These are phyloP conservation scores for Austroboletus novae-zelandiae DNA, from an alignment of 1,284 basidiomycete genomes.

Conservation along the genomic window DNA sequence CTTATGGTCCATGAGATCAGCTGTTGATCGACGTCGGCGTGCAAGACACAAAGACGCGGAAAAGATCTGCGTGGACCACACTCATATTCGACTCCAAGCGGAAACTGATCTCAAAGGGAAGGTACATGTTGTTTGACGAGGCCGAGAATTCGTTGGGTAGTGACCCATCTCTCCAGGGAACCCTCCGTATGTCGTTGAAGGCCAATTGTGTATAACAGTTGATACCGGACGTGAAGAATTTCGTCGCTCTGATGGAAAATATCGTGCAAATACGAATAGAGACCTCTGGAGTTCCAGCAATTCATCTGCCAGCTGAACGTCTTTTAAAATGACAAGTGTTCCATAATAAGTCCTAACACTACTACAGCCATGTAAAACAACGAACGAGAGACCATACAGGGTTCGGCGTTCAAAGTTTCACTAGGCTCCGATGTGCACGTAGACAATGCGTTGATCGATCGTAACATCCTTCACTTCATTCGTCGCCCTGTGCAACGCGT, in stretches of 20 bases:
- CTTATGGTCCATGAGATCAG: conserved; percentile 25
- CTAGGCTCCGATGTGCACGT: no score
- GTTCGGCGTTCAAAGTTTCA: no score
- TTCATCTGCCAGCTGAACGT: background rate
- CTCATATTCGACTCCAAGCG: conserved; percentile 15
- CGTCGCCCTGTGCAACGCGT: no score
- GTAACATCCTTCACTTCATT: no score
- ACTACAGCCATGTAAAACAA: no score
- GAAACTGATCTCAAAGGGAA: conserved; percentile 12
- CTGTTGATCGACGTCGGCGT: conserved; percentile 17
- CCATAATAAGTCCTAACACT: no score
- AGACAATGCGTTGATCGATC: no score
- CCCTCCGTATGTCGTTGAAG: conserved; percentile 38
- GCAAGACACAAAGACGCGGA: conserved; percentile 35
- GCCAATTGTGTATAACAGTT: conserved; percentile 50
- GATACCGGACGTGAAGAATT: conserved; percentile 32
- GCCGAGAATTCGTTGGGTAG: conserved; percentile 41
- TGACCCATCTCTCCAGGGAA: conserved; percentile 46
- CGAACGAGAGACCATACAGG: no score
- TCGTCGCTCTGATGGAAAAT: background rate
- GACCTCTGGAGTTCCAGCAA: conserved; percentile 30
- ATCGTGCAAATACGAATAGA: conserved; percentile 38
- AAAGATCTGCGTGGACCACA: conserved; percentile 23
- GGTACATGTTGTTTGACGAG: conserved; percentile 19
- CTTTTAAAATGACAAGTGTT: no score